Evolutionary conservation across 1,139 yeast species (phyloP).

Genomic region (Pichia sp.): DNA sequence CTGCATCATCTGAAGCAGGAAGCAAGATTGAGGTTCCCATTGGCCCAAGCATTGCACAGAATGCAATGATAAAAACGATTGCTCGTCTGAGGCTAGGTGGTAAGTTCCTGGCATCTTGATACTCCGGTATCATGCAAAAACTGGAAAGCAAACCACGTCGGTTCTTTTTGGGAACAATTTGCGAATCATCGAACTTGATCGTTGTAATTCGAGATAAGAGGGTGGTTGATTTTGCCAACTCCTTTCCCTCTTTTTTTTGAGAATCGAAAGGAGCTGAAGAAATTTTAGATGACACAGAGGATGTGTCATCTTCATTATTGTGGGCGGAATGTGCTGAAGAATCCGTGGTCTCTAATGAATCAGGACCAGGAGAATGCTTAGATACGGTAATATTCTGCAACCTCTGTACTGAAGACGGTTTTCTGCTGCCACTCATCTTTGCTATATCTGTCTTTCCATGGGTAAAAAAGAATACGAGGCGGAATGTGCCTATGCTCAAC

Average conservation of each 20-base stretch:
- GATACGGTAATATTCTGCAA: slow-evolving; percentile 9
- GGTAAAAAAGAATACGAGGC: not conserved
- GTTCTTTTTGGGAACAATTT: slow-evolving; percentile 39
- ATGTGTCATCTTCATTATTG: not conserved
- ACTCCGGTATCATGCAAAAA: slow-evolving; percentile 64
- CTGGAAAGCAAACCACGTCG: slow-evolving; percentile 53
- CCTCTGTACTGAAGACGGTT: slow-evolving; percentile 10
- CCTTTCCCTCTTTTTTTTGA: not conserved
- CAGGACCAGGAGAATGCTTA: slow-evolving; percentile 7
- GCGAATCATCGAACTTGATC: slow-evolving; percentile 24
- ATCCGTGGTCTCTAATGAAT: slow-evolving; percentile 5
- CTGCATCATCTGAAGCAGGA: slow-evolving; percentile 69
- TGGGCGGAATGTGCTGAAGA: not conserved
- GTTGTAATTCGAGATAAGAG: slow-evolving; percentile 21
- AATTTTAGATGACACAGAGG: not conserved
- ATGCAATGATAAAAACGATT: slow-evolving; percentile 64
- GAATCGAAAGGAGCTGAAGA: not conserved
- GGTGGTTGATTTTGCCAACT: slow-evolving; percentile 12
- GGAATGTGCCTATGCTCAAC: no score
- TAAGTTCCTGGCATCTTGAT: slow-evolving; percentile 65
- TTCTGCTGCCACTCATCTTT: slow-evolving; percentile 8
- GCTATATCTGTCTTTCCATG: not conserved
- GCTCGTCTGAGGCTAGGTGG: slow-evolving; percentile 45
- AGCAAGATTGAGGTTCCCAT: slow-evolving; percentile 86
- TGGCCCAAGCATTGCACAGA: slow-evolving; percentile 79